Percentiles rank a stretch among this genome's conserved stretches.
Conservation (phyloP, 2,329 filamentous ascomycete genomes). For the Periconia sp. region DNA sequence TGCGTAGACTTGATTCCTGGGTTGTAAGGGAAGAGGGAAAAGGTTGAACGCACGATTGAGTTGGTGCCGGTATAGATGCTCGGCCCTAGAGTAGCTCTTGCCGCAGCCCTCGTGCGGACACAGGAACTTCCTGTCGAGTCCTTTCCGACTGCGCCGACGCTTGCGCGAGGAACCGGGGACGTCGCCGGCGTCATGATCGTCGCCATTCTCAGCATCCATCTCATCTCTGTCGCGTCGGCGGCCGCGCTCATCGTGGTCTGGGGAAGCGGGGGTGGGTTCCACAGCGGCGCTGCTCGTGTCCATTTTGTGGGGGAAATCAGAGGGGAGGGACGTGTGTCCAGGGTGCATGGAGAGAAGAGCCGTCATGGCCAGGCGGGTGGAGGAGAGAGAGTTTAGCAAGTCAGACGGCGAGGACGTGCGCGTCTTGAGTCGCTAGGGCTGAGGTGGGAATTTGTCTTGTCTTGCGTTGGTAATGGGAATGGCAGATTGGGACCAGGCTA, state of each 20-base stretch:
- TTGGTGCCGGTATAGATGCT: conserved; percentile 95
- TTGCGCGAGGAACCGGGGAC: conserved; percentile 49
- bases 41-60: conserved; percentile 76
- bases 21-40: not conserved
- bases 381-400: conserved; percentile 6
- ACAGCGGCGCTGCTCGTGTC: conserved; percentile 27
- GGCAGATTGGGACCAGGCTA: conserved; percentile 7
- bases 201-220: conserved; percentile 28
- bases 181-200: conserved; percentile 27
- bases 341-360: conserved; percentile 43
- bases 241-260: conserved; percentile 40
- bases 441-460: not conserved
- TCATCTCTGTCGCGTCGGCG: conserved; percentile 41
- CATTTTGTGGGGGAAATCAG: conserved; percentile 39
- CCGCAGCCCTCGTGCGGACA: conserved; percentile 86
- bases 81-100: conserved; percentile 94
- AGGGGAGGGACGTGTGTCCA: conserved; percentile 35
- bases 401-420: conserved; percentile 6
- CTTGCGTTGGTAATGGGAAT: not conserved
- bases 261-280: conserved; percentile 37
- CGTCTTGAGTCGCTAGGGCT: conserved; percentile 11
- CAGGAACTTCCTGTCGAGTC: conserved; percentile 69
- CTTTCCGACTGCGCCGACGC: conserved; percentile 72
- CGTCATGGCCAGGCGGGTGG: conserved; percentile 34
- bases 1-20: not conserved